Evolutionary conservation across 2,329 filamentous ascomycete species (phyloP).

Genomic region (Zymoseptoria pseudotritici): DNA sequence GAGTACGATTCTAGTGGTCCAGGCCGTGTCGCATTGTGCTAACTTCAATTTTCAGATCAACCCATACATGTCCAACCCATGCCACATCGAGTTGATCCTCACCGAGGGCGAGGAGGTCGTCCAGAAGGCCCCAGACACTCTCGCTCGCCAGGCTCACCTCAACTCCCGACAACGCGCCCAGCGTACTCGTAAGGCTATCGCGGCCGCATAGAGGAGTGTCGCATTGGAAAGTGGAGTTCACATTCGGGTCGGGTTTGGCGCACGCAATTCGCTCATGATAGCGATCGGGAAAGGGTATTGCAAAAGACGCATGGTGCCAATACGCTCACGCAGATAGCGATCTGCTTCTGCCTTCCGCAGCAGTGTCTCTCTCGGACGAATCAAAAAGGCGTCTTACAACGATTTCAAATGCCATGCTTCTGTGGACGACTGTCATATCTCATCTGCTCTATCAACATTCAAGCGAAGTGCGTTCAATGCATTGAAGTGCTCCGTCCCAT

Average conservation of each 20-base stretch:
- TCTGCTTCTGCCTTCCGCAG: constrained; percentile 12
- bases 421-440: neutral
- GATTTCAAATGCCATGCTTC: neutral
- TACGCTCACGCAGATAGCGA: constrained; percentile 3
- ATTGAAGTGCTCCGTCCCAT: neutral
- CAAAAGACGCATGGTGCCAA: constrained; percentile 6
- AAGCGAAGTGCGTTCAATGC: neutral
- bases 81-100: constrained; percentile 99
- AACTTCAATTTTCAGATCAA: constrained; percentile 64
- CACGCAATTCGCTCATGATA: constrained; percentile 4
- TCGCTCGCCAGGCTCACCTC: constrained; percentile 56
- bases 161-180: constrained; percentile 85
- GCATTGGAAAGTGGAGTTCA: constrained; percentile 6
- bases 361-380: constrained; percentile 8
- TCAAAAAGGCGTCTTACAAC: constrained; percentile 3
- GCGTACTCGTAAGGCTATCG: constrained; percentile 55
- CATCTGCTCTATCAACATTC: neutral
- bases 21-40: neutral
- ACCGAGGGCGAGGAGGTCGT: constrained; percentile 96
- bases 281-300: constrained; percentile 4
- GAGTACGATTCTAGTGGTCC: constrained; percentile 62
- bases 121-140: constrained; percentile 71
- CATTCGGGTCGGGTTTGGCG: constrained; percentile 9
- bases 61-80: constrained; percentile 99
- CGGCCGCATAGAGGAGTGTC: constrained; percentile 28